Conservation (phyloP, 305 asterid species). For the Coffea humblotiana region DNA sequence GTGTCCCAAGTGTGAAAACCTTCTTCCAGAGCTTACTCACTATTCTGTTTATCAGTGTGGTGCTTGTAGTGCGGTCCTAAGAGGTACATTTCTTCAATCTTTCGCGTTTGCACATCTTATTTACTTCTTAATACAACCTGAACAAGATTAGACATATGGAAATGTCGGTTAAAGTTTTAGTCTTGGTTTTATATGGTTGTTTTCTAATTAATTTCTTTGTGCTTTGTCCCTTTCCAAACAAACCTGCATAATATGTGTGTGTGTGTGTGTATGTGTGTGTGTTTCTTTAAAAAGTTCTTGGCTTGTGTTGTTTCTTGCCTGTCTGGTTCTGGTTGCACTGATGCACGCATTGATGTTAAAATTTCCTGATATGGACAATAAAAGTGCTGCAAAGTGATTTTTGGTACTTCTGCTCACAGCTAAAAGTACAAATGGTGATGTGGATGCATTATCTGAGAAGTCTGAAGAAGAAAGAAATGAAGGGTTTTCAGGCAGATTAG, state of each 20-base stretch:
- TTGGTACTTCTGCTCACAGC: conserved; percentile 36
- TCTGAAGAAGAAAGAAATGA: conserved; percentile 47
- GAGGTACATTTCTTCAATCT: conserved; percentile 45
- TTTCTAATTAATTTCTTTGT: conserved; percentile 4
- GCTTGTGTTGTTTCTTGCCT: neutral
- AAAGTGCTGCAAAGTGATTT: neutral
- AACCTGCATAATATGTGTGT: conserved; percentile 1
- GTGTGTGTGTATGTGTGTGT: neutral
- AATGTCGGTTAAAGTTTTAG: neutral
- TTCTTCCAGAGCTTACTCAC: conserved; percentile 67
- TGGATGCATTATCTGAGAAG: conserved; percentile 49
- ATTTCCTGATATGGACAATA: neutral
- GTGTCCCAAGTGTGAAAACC: conserved; percentile 72
- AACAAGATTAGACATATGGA: neutral
- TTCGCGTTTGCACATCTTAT: conserved; percentile 4
- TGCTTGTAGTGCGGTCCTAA: conserved; percentile 75
- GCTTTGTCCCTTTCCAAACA: conserved; percentile 5
- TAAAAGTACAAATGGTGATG: conserved; percentile 55
- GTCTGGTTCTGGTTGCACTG: conserved; percentile 8
- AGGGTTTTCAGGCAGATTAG: conserved; percentile 38
- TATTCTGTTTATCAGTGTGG: conserved; percentile 80
- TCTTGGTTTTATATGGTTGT: neutral
- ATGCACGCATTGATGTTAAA: neutral
- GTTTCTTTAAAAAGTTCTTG: neutral
- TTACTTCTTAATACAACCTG: neutral